Conservation (phyloP, 2,329 filamentous ascomycete species). For the Trichoderma atroviride region DNA sequence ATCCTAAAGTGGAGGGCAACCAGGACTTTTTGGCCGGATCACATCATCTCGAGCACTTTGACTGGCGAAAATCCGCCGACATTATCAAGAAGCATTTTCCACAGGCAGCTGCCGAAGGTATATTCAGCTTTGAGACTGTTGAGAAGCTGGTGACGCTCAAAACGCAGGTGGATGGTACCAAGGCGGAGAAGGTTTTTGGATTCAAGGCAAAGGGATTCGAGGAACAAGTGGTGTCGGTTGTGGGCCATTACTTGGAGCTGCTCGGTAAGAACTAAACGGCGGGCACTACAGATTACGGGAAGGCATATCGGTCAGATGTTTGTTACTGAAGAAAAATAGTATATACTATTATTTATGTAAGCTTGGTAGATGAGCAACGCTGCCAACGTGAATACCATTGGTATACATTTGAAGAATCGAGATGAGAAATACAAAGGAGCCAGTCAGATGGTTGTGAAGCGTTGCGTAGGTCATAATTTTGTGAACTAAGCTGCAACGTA, state of each 20-base stretch:
- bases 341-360: no score
- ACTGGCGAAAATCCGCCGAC: neutral
- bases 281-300: no score
- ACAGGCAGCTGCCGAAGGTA: conserved; percentile 12
- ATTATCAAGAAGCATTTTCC: conserved; percentile 27
- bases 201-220: conserved; percentile 39
- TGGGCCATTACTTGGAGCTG: conserved; percentile 41
- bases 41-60: neutral
- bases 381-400: no score
- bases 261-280: neutral
- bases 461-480: no score
- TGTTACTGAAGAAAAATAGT: neutral
- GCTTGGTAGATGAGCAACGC: no score
- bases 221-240: conserved; percentile 41
- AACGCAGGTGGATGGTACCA: conserved; percentile 33
- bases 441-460: neutral
- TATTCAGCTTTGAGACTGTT: conserved; percentile 19
- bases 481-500: neutral
- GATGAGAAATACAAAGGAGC: neutral
- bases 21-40: conserved; percentile 25
- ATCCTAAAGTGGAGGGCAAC: conserved; percentile 3
- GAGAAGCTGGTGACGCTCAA: neutral
- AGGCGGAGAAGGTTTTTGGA: conserved; percentile 40
- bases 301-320: neutral
- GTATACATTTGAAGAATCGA: neutral